Evolutionary conservation across 345 rosid genomes (phyloP), one percentile per base, ranked within the genome.

Genomic region (Cochlearia excelsa): DNA sequence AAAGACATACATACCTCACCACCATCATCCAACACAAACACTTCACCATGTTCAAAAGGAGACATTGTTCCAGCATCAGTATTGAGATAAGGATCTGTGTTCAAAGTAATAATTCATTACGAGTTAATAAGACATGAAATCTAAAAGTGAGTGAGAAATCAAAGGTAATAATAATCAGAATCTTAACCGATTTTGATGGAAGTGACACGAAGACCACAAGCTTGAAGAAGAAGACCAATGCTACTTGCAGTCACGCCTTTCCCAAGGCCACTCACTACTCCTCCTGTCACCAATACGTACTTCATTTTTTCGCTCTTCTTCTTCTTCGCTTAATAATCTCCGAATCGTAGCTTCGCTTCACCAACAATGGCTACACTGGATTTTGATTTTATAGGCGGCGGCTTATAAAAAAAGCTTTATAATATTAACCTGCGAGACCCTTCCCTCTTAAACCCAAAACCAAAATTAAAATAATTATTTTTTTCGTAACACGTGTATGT

Each of bases 11-110:
- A 39, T 39, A 39, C 43, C 43, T 39, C 43, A 7, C 43, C 43
- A 39, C 43, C 43, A 39, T 39, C 43, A 39, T 39, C 43, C 43
- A 39, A 39, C 5, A 39, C 43, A 39, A 39, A 39, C 9, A 39
- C 43, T 39, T 39, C 43, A 7, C 43, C 43, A 39, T 39, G 43
- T n/a, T 39, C 43, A 39, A 39, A 39, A 2, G 43, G 43, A 39
- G 43, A 39, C 43, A 39, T 39, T 39, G 43, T 39, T 39, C 43
- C 43, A 39, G 43, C 43, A 39, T 39, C 43, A 39, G 43, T 39
- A 9, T 39, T 39, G 9, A 39, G 43, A 39, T 39, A 39, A 39
- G 43, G 43, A 8, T 39, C 43, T 39, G 43, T 3, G n/a, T 16
- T 16, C 23, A 16, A 16, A 16, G 23, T 16, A 16, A 16, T 16